Conservation (phyloP, 805 yeast species). For the Osmozyma mogii region DNA sequence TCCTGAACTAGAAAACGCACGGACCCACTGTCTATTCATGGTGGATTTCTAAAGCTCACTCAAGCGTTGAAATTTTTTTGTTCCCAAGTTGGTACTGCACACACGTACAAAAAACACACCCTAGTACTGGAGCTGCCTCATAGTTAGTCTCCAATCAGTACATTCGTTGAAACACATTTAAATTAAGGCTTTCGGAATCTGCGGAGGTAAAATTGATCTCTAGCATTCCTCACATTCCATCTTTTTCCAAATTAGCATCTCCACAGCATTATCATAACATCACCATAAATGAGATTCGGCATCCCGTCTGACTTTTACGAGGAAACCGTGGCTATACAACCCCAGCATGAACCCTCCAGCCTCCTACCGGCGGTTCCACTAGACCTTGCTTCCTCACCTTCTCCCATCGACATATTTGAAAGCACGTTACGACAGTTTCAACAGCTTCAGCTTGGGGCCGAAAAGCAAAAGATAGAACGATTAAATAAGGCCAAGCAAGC, state of each 20-base stretch:
- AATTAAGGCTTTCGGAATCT: slow-evolving; percentile 1
- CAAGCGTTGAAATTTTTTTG: slow-evolving; percentile 6
- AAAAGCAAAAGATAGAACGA: slow-evolving; percentile 8
- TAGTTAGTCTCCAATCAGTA: too few relatives aligned
- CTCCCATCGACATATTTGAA: background rate
- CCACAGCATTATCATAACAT: too few relatives aligned
- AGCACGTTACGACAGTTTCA: background rate
- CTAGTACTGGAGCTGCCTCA: too few relatives aligned
- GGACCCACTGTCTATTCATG: slow-evolving; percentile 18
- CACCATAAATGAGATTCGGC: too few relatives aligned
- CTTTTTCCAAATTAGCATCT: too few relatives aligned
- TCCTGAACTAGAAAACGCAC: slow-evolving; percentile 35
- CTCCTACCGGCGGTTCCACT: too few relatives aligned
- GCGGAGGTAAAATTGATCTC: background rate
- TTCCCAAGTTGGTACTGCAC: slow-evolving; percentile 3
- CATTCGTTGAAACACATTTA: slow-evolving; percentile 1
- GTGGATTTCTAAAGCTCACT: slow-evolving; percentile 7
- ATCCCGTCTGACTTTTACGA: too few relatives aligned
- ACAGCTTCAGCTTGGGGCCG: background rate
- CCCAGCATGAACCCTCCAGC: too few relatives aligned
- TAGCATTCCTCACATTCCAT: slow-evolving; percentile 1
- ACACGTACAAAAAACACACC: slow-evolving; percentile 5
- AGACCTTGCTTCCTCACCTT: too few relatives aligned
- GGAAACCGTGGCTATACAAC: too few relatives aligned
- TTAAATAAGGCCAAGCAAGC: slow-evolving; percentile 2